Conservation (phyloP, 208 protist species). For the Trypanosoma lewisi region DNA sequence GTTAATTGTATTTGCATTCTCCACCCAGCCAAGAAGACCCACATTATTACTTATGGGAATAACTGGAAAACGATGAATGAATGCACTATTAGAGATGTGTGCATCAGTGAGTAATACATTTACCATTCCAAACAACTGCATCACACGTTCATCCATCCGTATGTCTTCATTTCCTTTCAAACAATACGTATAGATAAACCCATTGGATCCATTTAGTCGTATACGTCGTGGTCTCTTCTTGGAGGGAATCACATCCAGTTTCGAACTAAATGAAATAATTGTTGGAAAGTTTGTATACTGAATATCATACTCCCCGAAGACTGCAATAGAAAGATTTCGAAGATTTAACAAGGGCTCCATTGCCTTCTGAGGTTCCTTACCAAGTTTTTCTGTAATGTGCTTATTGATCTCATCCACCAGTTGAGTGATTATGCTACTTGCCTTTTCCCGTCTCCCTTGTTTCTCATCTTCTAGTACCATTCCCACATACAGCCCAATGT, state of each 20-base stretch:
- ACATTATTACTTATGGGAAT: constrained; percentile 99
- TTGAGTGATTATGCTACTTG: constrained; percentile 76
- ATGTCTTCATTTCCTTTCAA: constrained; percentile 99
- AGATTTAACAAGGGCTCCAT: constrained; percentile 95
- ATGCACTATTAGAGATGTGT: constrained; percentile 67
- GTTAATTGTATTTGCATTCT: constrained; percentile 98
- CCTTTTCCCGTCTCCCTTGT: constrained; percentile 82
- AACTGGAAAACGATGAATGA: constrained; percentile 96
- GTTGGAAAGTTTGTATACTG: constrained; percentile 74
- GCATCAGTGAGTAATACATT: constrained; percentile 98
- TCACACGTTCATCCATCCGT: constrained; percentile 99
- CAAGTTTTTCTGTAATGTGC: constrained; percentile 96
- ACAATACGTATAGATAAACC: constrained; percentile 96
- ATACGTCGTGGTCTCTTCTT: constrained; percentile 99
- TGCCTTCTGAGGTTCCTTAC: constrained; percentile 89
- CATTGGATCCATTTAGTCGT: constrained; percentile 96
- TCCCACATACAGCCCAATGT: constrained; percentile 88
- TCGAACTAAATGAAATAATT: constrained; percentile 95
- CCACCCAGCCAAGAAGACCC: constrained; percentile 99
- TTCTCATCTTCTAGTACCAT: constrained; percentile 76
- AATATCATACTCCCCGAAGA: constrained; percentile 97
- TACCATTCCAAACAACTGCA: constrained; percentile 99
- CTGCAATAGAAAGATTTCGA: constrained; percentile 94
- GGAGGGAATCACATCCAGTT: constrained; percentile 97
- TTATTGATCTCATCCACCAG: constrained; percentile 97